These are phyloP conservation scores for Talaromyces sp. DNA, from an alignment of 2,329 filamentous ascomycete genomes.

Conservation along the genomic window DNA sequence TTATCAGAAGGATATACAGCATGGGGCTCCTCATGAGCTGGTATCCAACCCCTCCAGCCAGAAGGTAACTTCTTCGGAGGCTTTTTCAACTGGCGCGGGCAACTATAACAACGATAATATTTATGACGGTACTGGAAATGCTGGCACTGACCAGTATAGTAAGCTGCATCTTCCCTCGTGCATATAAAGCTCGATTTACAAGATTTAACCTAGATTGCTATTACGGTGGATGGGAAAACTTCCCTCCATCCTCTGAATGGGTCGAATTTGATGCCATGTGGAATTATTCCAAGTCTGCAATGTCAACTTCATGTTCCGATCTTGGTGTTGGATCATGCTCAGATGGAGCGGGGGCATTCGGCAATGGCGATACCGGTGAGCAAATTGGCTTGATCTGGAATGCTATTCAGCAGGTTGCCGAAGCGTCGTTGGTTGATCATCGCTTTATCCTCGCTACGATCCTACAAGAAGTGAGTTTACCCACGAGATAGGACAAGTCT, in stretches of 20 bases:
- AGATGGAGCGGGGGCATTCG: constrained; percentile 12
- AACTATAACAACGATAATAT: constrained; percentile 15
- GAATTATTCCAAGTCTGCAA: constrained; percentile 19
- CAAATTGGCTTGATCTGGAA: constrained; percentile 19
- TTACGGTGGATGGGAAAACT: constrained; percentile 17
- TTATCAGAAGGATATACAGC: constrained; percentile 11
- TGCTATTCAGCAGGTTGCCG: constrained; percentile 19
- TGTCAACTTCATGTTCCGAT: constrained; percentile 15
- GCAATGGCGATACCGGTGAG: constrained; percentile 8
- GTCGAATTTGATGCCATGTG: constrained; percentile 20
- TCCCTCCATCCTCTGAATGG: constrained; percentile 13
- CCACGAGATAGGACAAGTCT: too few relatives aligned
- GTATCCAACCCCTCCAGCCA: constrained; percentile 16
- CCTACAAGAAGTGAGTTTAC: constrained; percentile 9
- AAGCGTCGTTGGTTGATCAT: constrained; percentile 18
- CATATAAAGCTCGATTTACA: background rate
- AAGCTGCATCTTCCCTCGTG: background rate
- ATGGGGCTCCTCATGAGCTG: constrained; percentile 12
- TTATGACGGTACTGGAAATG: constrained; percentile 17
- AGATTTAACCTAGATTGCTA: constrained; percentile 10
- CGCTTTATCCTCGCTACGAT: constrained; percentile 19
- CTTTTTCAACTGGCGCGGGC: constrained; percentile 14
- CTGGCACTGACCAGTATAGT: constrained; percentile 17
- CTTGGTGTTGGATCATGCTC: constrained; percentile 16
- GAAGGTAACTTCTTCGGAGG: constrained; percentile 17